Conservation (phyloP, 1,139 yeast species). For the Nakaseomyces glabratus region DNA sequence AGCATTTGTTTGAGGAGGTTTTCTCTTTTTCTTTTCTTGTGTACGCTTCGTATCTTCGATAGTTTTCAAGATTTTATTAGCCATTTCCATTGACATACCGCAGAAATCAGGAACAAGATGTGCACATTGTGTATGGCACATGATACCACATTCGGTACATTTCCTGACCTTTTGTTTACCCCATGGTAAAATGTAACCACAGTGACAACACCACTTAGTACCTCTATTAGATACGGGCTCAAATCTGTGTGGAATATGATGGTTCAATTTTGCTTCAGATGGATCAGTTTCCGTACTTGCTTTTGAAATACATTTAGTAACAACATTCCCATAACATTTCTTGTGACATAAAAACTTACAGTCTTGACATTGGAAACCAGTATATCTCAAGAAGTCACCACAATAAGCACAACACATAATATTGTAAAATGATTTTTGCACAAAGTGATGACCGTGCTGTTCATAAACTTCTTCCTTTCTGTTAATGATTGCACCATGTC, state of each 20-base stretch:
- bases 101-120: conserved; percentile 96
- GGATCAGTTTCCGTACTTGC: conserved; percentile 76
- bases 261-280: conserved; percentile 86
- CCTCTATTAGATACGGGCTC: conserved; percentile 87
- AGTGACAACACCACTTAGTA: conserved; percentile 98
- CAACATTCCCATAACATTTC: conserved; percentile 88
- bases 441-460: conserved; percentile 95
- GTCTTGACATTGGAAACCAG: conserved; percentile 95
- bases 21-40: conserved; percentile 22
- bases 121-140: conserved; percentile 89
- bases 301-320: conserved; percentile 89
- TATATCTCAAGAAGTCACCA: conserved; percentile 86
- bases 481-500: conserved; percentile 97
- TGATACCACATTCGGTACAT: conserved; percentile 89
- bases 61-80: conserved; percentile 77
- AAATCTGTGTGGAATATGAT: conserved; percentile 93
- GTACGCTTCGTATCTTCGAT: conserved; percentile 67
- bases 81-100: conserved; percentile 98
- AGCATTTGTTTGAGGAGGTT: conserved; percentile 7
- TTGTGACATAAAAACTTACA: conserved; percentile 91
- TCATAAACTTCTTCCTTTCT: conserved; percentile 91
- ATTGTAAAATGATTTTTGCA: conserved; percentile 88
- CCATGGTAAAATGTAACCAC: conserved; percentile 93
- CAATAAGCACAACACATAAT: conserved; percentile 96
- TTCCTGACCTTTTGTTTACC: conserved; percentile 91